phyloP scores from a whole-genome alignment of 768 basidiomycete genomes.

The Phylloporus sp. region DNA sequence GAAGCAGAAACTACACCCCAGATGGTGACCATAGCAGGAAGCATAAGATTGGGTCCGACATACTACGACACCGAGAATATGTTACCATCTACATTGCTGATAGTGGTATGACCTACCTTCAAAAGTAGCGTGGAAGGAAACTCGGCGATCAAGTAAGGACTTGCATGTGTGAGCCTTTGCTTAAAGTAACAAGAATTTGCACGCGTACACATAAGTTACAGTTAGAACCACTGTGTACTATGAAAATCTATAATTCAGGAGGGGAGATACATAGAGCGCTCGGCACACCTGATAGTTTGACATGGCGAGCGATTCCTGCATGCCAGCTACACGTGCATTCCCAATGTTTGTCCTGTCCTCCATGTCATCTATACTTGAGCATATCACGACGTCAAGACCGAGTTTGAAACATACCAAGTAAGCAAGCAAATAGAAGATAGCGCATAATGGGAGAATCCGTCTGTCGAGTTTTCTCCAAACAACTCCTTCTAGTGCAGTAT shows the following conservation, averaged over 20 bases:
- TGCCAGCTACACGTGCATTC: slow-evolving; percentile 57
- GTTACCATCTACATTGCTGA: background rate
- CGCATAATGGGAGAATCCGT: slow-evolving; percentile 44
- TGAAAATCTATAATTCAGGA: background rate
- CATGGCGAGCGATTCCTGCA: slow-evolving; percentile 44
- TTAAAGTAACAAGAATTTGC: too few species aligned
- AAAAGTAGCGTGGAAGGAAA: slow-evolving; percentile 58
- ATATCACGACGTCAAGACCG: background rate
- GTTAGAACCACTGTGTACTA: slow-evolving; percentile 35
- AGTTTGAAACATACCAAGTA: slow-evolving; percentile 38
- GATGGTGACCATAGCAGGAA: slow-evolving; percentile 56
- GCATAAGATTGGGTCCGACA: slow-evolving; percentile 51
- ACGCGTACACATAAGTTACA: slow-evolving; percentile 23
- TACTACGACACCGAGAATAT: slow-evolving; percentile 15
- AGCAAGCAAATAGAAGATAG: slow-evolving; percentile 45
- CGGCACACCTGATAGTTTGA: slow-evolving; percentile 22
- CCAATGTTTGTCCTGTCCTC: slow-evolving; percentile 45
- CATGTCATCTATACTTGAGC: background rate
- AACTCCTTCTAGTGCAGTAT: slow-evolving; percentile 26
- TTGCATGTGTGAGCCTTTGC: background rate
- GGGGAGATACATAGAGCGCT: background rate
- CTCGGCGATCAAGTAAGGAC: slow-evolving; percentile 54
- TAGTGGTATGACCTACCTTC: slow-evolving; percentile 28
- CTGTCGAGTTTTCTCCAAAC: slow-evolving; percentile 49
- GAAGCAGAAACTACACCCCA: slow-evolving; percentile 67